A percentile compares a stretch with the other conserved stretches of the same genome.
phyloP scores from a whole-genome alignment of 2,329 filamentous ascomycete species.

The Colletotrichum brevisporum region DNA sequence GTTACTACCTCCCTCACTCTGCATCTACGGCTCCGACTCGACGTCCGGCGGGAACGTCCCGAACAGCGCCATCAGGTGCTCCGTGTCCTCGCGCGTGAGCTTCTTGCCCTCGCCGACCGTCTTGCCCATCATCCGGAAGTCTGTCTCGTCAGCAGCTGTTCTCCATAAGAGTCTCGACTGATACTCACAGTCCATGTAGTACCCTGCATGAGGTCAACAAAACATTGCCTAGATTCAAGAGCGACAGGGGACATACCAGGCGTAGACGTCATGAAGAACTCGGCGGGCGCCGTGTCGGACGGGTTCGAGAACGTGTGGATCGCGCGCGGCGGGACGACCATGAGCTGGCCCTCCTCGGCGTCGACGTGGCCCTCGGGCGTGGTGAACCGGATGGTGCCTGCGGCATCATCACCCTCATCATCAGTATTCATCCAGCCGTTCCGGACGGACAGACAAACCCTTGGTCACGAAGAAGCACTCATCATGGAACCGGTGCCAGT shows the following conservation, averaged over 20 bases:
- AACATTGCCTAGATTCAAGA: not conserved
- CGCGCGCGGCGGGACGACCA: slow-evolving; percentile 53
- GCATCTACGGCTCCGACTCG: slow-evolving; percentile 49
- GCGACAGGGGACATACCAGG: slow-evolving; percentile 44
- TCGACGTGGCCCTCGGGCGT: slow-evolving; percentile 50
- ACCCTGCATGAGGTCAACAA: slow-evolving; percentile 43
- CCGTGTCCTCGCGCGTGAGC: slow-evolving; percentile 44
- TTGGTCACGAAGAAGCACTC: slow-evolving; percentile 54
- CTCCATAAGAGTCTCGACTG: too few relatives aligned
- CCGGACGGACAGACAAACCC: slow-evolving; percentile 40
- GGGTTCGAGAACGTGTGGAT: slow-evolving; percentile 54
- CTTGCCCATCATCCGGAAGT: slow-evolving; percentile 53
- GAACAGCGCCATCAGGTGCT: slow-evolving; percentile 55
- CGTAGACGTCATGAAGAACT: slow-evolving; percentile 55
- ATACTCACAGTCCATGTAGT: slow-evolving; percentile 54
- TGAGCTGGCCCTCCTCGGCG: slow-evolving; percentile 49
- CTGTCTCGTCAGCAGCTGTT: slow-evolving; percentile 41
- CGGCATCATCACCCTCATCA: too few relatives aligned
- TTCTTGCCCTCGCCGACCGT: slow-evolving; percentile 45
- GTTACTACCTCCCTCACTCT: not conserved
- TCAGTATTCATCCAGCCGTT: too few relatives aligned
- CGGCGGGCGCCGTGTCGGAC: slow-evolving; percentile 49
- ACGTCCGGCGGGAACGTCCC: slow-evolving; percentile 53
- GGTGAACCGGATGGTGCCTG: slow-evolving; percentile 50
- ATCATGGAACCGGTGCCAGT: slow-evolving; percentile 56